Conservation (phyloP, 2,329 filamentous ascomycete species). For the Ophiosphaerella narmari region DNA sequence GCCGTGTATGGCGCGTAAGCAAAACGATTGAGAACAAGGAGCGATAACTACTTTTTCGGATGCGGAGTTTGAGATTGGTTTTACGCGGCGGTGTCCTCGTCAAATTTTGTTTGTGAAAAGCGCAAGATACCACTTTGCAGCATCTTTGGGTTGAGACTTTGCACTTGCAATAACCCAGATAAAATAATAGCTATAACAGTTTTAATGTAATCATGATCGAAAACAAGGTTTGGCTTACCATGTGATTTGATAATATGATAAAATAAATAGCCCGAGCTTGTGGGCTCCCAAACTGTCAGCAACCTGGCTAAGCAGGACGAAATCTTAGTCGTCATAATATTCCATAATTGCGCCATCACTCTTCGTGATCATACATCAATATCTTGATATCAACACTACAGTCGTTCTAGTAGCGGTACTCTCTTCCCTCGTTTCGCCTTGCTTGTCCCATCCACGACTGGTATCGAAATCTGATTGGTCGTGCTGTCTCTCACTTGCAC, state of each 20-base stretch:
- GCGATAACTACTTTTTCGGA: neutral
- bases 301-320: too few relatives aligned
- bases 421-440: conserved; percentile 6
- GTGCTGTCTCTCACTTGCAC: conserved; percentile 36
- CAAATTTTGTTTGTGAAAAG: neutral
- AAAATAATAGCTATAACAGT: neutral
- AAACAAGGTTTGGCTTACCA: neutral
- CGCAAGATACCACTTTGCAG: conserved; percentile 3
- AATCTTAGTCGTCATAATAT: too few relatives aligned
- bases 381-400: neutral
- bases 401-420: conserved; percentile 12
- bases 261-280: too few relatives aligned
- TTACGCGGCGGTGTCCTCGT: neutral
- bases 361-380: too few relatives aligned
- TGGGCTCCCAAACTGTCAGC: too few relatives aligned
- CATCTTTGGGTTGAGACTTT: neutral
- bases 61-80: neutral
- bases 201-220: neutral
- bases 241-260: too few relatives aligned
- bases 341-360: too few relatives aligned
- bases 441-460: conserved; percentile 30
- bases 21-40: neutral
- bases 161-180: neutral
- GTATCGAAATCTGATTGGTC: conserved; percentile 35
- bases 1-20: conserved; percentile 2